A percentile compares a stretch with the other conserved stretches of the same genome.
phyloP scores from a whole-genome alignment of 202 grass and related monocot species.

The Digitaria exilis region DNA sequence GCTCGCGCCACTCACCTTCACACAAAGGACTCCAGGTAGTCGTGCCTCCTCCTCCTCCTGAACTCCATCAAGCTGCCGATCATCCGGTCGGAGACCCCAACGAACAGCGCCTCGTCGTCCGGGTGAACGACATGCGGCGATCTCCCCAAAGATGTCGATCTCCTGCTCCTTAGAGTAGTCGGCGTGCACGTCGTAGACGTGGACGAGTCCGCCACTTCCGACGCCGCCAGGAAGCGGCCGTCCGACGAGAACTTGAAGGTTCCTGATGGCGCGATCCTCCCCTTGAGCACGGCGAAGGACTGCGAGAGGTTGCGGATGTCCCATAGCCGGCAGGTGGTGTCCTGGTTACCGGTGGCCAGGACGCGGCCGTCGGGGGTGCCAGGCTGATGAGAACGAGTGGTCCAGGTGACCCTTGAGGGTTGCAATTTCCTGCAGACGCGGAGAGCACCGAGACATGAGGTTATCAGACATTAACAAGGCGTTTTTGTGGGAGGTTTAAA shows the following conservation, averaged over 20 bases:
- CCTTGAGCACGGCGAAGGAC: slow-evolving; percentile 51
- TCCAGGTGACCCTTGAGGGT: slow-evolving; percentile 64
- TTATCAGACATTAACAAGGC: too few species aligned
- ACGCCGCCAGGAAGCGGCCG: slow-evolving; percentile 63
- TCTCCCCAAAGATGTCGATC: slow-evolving; percentile 80
- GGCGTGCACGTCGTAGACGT: slow-evolving; percentile 47
- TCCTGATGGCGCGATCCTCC: slow-evolving; percentile 60
- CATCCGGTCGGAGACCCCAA: slow-evolving; percentile 55
- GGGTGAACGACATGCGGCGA: slow-evolving; percentile 67
- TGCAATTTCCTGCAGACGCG: slow-evolving; percentile 40
- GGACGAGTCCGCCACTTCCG: slow-evolving; percentile 76
- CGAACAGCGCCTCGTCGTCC: slow-evolving; percentile 53
- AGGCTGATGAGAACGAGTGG: slow-evolving; percentile 77
- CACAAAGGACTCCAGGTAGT: too few species aligned
- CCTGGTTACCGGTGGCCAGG: slow-evolving; percentile 74
- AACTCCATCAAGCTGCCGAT: slow-evolving; percentile 64
- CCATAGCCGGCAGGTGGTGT: slow-evolving; percentile 78
- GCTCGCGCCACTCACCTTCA: too few species aligned
- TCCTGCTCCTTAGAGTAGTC: slow-evolving; percentile 50
- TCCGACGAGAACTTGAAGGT: slow-evolving; percentile 72
- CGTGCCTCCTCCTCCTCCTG: slow-evolving; percentile 42
- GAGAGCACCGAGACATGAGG: background rate
- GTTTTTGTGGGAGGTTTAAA: background rate
- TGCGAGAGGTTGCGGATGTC: slow-evolving; percentile 63
- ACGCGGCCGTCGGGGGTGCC: slow-evolving; percentile 58